A percentile compares a stretch with the other conserved stretches of the same genome.
These are phyloP conservation scores for Flaveria brownii DNA, from an alignment of 129 eudicot species.

Conservation along the genomic window DNA sequence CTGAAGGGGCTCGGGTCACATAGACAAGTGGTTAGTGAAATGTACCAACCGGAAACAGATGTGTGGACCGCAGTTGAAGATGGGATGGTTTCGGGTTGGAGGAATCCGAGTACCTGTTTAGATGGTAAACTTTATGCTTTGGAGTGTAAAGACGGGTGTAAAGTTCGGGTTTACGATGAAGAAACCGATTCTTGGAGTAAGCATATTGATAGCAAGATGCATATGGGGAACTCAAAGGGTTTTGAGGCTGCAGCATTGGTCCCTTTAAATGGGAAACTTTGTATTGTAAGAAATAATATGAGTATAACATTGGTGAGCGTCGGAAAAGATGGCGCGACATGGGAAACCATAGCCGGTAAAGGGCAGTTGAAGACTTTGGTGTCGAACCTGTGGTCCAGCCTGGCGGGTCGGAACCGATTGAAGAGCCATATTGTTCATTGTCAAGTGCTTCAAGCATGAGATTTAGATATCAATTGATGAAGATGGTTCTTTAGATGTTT, in stretches of 20 bases:
- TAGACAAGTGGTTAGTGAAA: constrained; percentile 71
- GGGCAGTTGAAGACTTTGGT: constrained; percentile 71
- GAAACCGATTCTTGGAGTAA: constrained; percentile 70
- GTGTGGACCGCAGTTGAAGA: constrained; percentile 66
- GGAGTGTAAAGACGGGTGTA: constrained; percentile 88
- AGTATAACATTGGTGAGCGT: constrained; percentile 71
- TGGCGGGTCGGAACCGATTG: constrained; percentile 63
- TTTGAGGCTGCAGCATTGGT: constrained; percentile 83
- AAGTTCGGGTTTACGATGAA: constrained; percentile 70
- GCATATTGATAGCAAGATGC: constrained; percentile 79
- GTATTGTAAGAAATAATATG: constrained; percentile 75
- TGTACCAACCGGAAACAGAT: constrained; percentile 65
- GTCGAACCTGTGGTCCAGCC: constrained; percentile 62
- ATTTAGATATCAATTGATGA: constrained; percentile 9
- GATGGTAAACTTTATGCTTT: constrained; percentile 70
- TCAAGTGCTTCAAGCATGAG: constrained; percentile 80
- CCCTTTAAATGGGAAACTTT: constrained; percentile 59
- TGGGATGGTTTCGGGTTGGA: constrained; percentile 87
- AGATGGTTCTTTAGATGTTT: constrained; percentile 30
- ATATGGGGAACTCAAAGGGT: constrained; percentile 77
- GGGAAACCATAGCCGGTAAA: constrained; percentile 74
- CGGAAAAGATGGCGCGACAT: constrained; percentile 39
- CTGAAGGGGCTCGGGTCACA: constrained; percentile 78
- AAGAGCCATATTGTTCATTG: constrained; percentile 79
- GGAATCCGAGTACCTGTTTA: constrained; percentile 73